These are phyloP conservation scores for Wickerhamomyces silvicola DNA, from an alignment of 805 yeast species.

Conservation along the genomic window DNA sequence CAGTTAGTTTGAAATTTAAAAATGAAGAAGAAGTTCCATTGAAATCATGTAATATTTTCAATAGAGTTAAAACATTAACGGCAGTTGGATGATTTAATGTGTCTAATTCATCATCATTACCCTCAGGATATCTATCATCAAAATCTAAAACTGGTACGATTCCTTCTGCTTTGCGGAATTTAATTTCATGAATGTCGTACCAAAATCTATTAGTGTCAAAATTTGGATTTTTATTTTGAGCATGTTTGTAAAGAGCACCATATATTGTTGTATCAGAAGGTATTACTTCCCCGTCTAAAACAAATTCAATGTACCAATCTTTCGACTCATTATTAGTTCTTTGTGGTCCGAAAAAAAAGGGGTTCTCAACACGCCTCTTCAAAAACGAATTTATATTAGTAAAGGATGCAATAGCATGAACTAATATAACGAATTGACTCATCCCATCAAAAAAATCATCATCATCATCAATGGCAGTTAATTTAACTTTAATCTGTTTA, in stretches of 20 bases:
- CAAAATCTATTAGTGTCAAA: conserved; percentile 50
- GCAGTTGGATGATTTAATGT: conserved; percentile 26
- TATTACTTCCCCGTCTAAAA: conserved; percentile 47
- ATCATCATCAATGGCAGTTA: conserved; percentile 34
- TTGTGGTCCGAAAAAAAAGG: conserved; percentile 19
- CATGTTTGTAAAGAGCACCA: conserved; percentile 59
- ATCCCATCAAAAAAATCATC: conserved; percentile 18
- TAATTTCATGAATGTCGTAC: conserved; percentile 47
- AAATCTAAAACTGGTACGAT: conserved; percentile 14
- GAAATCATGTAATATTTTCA: conserved; percentile 39
- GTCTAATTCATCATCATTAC: conserved; percentile 22
- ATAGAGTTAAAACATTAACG: conserved; percentile 36
- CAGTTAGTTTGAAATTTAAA: conserved; percentile 74
- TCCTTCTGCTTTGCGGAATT: conserved; percentile 35
- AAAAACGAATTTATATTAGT: conserved; percentile 38
- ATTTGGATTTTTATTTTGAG: conserved; percentile 30
- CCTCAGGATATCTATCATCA: conserved; percentile 25
- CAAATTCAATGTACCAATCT: conserved; percentile 46
- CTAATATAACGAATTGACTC: conserved; percentile 28
- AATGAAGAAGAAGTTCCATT: conserved; percentile 30
- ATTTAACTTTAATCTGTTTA: conserved; percentile 57
- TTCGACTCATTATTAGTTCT: conserved; percentile 9
- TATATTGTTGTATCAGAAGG: conserved; percentile 67
- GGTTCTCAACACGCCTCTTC: conserved; percentile 28
- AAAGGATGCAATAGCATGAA: conserved; percentile 50